A percentile compares a stretch with the other conserved stretches of the same genome.
Evolutionary conservation across 164 flowering plant species (phyloP).

Genomic region (Umbilicus rupestris): DNA sequence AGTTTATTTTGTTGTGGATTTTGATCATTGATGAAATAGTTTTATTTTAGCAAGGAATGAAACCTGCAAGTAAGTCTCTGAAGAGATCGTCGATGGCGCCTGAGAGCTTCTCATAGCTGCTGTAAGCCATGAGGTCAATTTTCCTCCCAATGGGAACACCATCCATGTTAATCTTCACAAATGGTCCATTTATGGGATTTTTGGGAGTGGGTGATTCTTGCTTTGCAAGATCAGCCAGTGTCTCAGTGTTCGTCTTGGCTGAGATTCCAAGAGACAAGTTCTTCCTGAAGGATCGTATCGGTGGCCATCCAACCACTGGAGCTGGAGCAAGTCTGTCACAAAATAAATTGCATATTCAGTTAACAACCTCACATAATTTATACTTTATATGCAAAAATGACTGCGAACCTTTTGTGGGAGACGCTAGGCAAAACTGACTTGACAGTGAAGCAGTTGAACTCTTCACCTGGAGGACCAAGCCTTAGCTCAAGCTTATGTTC

Average conservation of each 20-base stretch:
- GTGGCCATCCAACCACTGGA: constrained; percentile 36
- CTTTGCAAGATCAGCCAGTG: constrained; percentile 7
- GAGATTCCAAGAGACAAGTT: constrained; percentile 17
- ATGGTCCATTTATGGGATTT: constrained; percentile 11
- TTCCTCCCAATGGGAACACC: constrained; percentile 31
- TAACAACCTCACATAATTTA: background rate
- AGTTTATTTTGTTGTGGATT: background rate
- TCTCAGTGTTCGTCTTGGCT: constrained; percentile 13
- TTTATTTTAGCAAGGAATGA: background rate
- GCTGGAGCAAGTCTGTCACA: constrained; percentile 15
- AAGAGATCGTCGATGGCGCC: constrained; percentile 24
- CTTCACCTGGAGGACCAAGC: constrained; percentile 28
- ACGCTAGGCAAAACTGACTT: background rate
- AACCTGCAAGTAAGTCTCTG: constrained; percentile 27
- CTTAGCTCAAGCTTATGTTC: constrained; percentile 21
- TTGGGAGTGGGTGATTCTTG: constrained; percentile 5
- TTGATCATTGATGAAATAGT: background rate
- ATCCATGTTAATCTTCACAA: constrained; percentile 29
- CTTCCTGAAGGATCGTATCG: constrained; percentile 29
- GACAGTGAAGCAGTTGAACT: background rate
- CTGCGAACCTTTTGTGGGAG: background rate
- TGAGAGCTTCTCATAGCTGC: constrained; percentile 27
- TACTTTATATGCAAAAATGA: background rate
- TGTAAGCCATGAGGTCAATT: constrained; percentile 24
- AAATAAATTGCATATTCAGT: background rate